A percentile compares a stretch with the other conserved stretches of the same genome.
phyloP scores from a whole-genome alignment of 257 asterid species.

The Solanum dulcamara region DNA sequence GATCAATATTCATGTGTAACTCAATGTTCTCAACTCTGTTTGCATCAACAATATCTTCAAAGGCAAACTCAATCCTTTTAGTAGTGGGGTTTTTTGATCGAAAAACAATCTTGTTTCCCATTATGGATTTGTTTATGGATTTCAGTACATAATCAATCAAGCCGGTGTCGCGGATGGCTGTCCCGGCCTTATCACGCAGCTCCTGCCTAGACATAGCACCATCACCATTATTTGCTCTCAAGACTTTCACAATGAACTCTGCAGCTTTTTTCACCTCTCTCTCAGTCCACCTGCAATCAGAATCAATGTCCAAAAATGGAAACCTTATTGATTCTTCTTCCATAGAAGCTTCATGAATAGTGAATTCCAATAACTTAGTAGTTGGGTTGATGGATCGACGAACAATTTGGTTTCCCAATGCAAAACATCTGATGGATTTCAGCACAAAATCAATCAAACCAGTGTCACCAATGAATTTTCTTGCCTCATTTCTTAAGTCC shows the following conservation, averaged over 20 bases:
- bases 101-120: constrained; percentile 14
- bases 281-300: constrained; percentile 20
- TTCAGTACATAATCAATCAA: constrained; percentile 21
- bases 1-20: constrained; percentile 11
- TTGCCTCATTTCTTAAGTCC: constrained; percentile 51
- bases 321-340: constrained; percentile 1
- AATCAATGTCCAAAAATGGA: not conserved
- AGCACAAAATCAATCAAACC: constrained; percentile 85
- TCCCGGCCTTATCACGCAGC: constrained; percentile 19
- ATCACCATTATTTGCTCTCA: constrained; percentile 1
- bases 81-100: constrained; percentile 10
- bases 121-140: constrained; percentile 6
- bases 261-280: constrained; percentile 15
- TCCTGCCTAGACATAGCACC: constrained; percentile 14
- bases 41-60: not conserved
- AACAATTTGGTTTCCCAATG: constrained; percentile 34
- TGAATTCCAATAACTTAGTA: constrained; percentile 39
- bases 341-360: constrained; percentile 14
- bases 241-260: constrained; percentile 5
- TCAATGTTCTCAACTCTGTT: constrained; percentile 10
- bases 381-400: constrained; percentile 37
- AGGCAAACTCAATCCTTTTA: constrained; percentile 16
- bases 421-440: constrained; percentile 53
- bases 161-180: constrained; percentile 10
- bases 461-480: constrained; percentile 66